Base-by-base conservation (phyloP, 2,329 filamentous ascomycete genomes). In the Xylariomycetidae sp. region DNA sequence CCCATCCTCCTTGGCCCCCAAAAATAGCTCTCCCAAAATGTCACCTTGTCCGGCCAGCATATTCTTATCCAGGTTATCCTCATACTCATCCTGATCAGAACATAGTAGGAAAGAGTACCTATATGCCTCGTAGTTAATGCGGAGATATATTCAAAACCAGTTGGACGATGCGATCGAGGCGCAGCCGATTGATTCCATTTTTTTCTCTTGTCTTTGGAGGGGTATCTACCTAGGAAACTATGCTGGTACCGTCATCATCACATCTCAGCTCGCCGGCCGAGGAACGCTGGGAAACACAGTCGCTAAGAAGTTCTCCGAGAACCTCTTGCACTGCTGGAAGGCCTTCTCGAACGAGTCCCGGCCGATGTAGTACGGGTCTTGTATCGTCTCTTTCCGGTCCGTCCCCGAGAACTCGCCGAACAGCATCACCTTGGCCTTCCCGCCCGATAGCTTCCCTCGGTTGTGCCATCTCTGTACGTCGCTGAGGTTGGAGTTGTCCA, bases 311-410 rank as follows among this genome's bases (percentile, higher is more conserved):
- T 84, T 88, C 55, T 70, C 73, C 3, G 85, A 82, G 57, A 94
- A 95, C 41, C 83, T 70, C 39, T 71, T 66, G 42, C 83, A 82
- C 69, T 96, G 89, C 63, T 90, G 79, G 61, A 85, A 97, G n/a
- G 88, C 87, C 53, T 73, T 77, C 50, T 84, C 77, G 55, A 97
- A 97, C 2, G 88, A 88, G 47, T 85, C 75, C 4, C 69, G 64
- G 10, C 78, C 88, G n/a, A 87, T 88, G 59, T 97, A 97, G 64
- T 97, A 98, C 11, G 92, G 92, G 59, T 97, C 92, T 38, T 76
- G 68, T 7, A 96, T 80, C 30, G 86, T 74, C 64, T 95, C 85
- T 14, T 74, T 70, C 48, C 63, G 75, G 53, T 56, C 74, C 20
- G 67, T 76, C 4, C 84, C 85, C 52, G 85, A 88, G 49, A 70